Conservation (phyloP, 208 protist genomes). For the Acanthamoeba lenticulata region DNA sequence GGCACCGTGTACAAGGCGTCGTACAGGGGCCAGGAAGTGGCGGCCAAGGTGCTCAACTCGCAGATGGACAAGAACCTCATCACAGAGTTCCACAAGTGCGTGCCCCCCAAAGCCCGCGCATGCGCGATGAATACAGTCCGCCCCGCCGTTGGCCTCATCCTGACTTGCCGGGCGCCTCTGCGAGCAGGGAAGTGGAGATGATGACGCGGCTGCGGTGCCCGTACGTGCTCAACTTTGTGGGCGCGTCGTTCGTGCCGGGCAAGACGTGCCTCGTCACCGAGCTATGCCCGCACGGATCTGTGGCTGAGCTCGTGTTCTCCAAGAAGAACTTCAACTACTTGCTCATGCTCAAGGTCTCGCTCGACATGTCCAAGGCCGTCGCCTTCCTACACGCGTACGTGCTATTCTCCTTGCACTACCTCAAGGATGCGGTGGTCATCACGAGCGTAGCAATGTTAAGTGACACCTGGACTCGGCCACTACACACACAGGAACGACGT, state of each 20-base stretch:
- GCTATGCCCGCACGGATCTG: not conserved
- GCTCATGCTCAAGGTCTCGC: slow-evolving; percentile 11
- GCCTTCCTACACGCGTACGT: slow-evolving; percentile 17
- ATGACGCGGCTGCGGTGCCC: slow-evolving; percentile 48
- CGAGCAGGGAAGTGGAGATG: slow-evolving; percentile 33
- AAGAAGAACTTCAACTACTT: slow-evolving; percentile 9
- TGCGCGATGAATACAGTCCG: not conserved
- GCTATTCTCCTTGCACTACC: no score
- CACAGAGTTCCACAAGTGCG: not conserved
- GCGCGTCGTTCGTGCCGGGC: slow-evolving; percentile 7
- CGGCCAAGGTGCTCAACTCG: slow-evolving; percentile 44
- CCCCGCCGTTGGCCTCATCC: not conserved
- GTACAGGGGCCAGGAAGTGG: slow-evolving; percentile 39
- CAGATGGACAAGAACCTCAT: not conserved
- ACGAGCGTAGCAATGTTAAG: no score
- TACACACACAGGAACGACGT: not conserved
- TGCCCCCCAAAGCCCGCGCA: not conserved
- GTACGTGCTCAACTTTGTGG: slow-evolving; percentile 51
- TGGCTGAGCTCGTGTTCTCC: not conserved
- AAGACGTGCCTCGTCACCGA: slow-evolving; percentile 53
- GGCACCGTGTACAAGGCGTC: slow-evolving; percentile 55
- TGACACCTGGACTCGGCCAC: not conserved
- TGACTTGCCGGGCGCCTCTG: not conserved
- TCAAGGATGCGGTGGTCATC: no score
- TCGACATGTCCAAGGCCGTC: slow-evolving; percentile 53